A percentile compares a stretch with the other conserved stretches of the same genome.
These are phyloP conservation scores for Maudiozyma humilis DNA, from an alignment of 1,139 yeast species.

Conservation along the genomic window DNA sequence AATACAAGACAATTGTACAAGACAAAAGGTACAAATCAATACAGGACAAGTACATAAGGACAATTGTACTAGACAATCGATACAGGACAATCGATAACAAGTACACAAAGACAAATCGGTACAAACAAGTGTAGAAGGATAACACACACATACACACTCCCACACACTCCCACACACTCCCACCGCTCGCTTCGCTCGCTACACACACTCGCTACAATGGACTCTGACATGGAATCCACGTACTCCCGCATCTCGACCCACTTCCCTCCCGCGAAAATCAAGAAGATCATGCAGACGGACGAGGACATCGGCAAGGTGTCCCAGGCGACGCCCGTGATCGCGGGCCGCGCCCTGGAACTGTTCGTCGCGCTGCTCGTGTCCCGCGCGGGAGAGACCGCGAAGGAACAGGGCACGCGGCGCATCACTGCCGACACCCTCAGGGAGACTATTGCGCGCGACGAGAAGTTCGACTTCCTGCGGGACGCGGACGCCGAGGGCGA, in stretches of 20 bases:
- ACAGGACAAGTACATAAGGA: no score
- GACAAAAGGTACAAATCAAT: no score
- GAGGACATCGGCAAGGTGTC: constrained; percentile 98
- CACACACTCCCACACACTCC: no score
- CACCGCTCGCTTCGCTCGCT: background rate
- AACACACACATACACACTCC: no score
- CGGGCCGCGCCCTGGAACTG: constrained; percentile 87
- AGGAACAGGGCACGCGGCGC: constrained; percentile 65
- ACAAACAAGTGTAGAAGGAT: no score
- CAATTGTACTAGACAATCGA: no score
- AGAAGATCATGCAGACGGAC: constrained; percentile 94
- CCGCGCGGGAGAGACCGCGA: constrained; percentile 73
- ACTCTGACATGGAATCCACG: background rate
- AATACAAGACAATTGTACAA: no score
- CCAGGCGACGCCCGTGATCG: constrained; percentile 95
- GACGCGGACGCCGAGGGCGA: constrained; percentile 36
- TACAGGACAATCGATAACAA: no score
- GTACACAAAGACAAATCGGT: no score
- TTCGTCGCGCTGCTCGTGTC: constrained; percentile 86
- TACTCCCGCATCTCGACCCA: constrained; percentile 61
- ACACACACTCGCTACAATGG: background rate
- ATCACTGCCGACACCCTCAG: constrained; percentile 78
- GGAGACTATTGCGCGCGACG: constrained; percentile 76
- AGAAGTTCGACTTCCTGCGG: constrained; percentile 83
- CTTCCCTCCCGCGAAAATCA: constrained; percentile 94